Evolutionary conservation across 176 grass and related monocot genomes (phyloP).

Genomic region (Avena insularis): DNA sequence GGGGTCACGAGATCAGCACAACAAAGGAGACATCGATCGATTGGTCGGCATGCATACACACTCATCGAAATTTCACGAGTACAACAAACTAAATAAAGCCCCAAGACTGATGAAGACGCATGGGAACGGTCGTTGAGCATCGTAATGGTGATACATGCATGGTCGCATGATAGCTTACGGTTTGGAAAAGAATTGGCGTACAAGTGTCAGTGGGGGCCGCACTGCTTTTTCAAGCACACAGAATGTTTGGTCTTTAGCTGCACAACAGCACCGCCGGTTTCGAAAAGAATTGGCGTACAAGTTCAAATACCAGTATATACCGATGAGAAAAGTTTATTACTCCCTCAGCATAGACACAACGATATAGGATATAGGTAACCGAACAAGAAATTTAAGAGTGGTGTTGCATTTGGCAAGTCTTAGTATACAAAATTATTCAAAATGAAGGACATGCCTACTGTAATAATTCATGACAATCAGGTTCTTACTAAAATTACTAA

Average conservation of each 20-base stretch:
- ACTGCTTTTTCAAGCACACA: neutral
- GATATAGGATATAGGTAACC: too few relatives aligned
- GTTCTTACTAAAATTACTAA: too few relatives aligned
- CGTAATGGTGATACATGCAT: neutral
- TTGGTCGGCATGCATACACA: neutral
- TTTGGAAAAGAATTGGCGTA: neutral
- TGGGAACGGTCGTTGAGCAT: neutral
- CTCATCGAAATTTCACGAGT: neutral
- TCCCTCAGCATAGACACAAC: too few relatives aligned
- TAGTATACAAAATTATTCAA: too few relatives aligned
- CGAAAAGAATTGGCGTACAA: too few relatives aligned
- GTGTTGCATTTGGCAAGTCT: too few relatives aligned
- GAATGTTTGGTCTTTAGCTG: neutral
- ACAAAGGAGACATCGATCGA: neutral
- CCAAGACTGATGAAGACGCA: neutral
- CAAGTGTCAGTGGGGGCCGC: neutral
- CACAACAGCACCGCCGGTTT: neutral
- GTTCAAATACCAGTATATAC: too few relatives aligned
- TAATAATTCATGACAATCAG: too few relatives aligned
- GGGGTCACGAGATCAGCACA: constrained; percentile 3
- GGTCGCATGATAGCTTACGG: neutral
- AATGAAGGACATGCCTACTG: too few relatives aligned
- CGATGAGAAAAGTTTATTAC: too few relatives aligned
- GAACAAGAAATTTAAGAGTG: too few relatives aligned
- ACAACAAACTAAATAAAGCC: neutral